Conservation (phyloP, 2,329 filamentous ascomycete species). For the Mycocentrospora acerina region DNA sequence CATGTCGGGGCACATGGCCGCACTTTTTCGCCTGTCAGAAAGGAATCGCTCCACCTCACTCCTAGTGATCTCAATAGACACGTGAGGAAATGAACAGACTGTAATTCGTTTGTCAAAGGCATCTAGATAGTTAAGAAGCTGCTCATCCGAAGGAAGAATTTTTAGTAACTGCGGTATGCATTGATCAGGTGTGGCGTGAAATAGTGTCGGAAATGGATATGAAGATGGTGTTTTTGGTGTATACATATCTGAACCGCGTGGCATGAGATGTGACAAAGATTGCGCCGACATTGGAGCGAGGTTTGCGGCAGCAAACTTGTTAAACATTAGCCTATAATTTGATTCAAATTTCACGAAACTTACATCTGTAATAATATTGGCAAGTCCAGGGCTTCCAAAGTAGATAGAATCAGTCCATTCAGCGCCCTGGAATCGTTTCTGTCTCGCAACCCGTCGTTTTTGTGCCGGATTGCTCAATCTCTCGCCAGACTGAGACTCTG, state of each 20-base stretch:
- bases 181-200: conserved; percentile 38
- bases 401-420: conserved; percentile 51
- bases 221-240: conserved; percentile 35
- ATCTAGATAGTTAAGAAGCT: conserved; percentile 44
- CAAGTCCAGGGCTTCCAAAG: conserved; percentile 53
- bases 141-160: conserved; percentile 43
- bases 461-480: conserved; percentile 18
- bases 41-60: conserved; percentile 51
- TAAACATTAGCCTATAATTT: conserved; percentile 13
- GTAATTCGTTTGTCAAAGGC: conserved; percentile 47
- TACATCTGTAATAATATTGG: conserved; percentile 51
- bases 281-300: conserved; percentile 33
- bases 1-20: conserved; percentile 49
- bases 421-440: conserved; percentile 43
- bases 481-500: conserved; percentile 22
- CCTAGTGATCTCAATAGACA: conserved; percentile 47
- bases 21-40: conserved; percentile 44
- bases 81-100: conserved; percentile 49
- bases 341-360: conserved; percentile 1
- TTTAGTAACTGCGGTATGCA: conserved; percentile 39
- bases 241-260: conserved; percentile 48
- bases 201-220: conserved; percentile 50
- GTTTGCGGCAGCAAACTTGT: conserved; percentile 48
- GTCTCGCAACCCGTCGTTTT: conserved; percentile 27
- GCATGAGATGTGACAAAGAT: conserved; percentile 48